phyloP scores from a whole-genome alignment of 495 filamentous ascomycete genomes.

The Neurospora cerealis region DNA sequence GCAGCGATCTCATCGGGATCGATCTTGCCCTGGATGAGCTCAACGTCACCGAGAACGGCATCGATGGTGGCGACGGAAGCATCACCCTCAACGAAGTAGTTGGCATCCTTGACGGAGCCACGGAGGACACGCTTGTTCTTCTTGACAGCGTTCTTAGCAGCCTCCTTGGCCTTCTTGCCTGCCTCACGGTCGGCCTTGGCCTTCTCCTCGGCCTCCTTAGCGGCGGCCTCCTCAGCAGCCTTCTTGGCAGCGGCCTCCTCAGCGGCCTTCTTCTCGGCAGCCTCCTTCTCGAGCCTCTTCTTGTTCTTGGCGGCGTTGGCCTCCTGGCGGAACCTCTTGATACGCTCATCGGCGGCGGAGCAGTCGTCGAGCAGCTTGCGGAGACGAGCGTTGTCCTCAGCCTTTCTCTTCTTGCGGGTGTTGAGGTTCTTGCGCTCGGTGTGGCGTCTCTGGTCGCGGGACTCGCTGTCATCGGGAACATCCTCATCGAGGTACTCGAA shows the following conservation, averaged over 20 bases:
- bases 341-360: slow-evolving; percentile 76
- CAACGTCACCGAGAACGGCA: slow-evolving; percentile 72
- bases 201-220: slow-evolving; percentile 96
- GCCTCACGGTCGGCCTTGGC: slow-evolving; percentile 82
- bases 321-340: slow-evolving; percentile 90
- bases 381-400: slow-evolving; percentile 85
- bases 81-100: slow-evolving; percentile 71
- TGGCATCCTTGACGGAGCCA: slow-evolving; percentile 85
- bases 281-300: slow-evolving; percentile 83
- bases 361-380: slow-evolving; percentile 81
- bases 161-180: slow-evolving; percentile 95
- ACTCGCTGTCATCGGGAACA: slow-evolving; percentile 96
- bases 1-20: slow-evolving; percentile 79
- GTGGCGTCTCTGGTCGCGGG: slow-evolving; percentile 97
- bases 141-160: slow-evolving; percentile 95
- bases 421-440: slow-evolving; percentile 97
- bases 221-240: slow-evolving; percentile 75
- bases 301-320: slow-evolving; percentile 89
- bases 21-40: slow-evolving; percentile 80
- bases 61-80: slow-evolving; percentile 68
- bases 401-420: slow-evolving; percentile 97
- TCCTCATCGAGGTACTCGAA: slow-evolving; percentile 99
- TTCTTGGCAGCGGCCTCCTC: slow-evolving; percentile 71
- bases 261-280: slow-evolving; percentile 69
- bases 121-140: slow-evolving; percentile 98